Evolutionary conservation across 495 filamentous ascomycete genomes (phyloP), one percentile per base, ranked within the genome.

Genomic region (Cetradonia linearis): DNA sequence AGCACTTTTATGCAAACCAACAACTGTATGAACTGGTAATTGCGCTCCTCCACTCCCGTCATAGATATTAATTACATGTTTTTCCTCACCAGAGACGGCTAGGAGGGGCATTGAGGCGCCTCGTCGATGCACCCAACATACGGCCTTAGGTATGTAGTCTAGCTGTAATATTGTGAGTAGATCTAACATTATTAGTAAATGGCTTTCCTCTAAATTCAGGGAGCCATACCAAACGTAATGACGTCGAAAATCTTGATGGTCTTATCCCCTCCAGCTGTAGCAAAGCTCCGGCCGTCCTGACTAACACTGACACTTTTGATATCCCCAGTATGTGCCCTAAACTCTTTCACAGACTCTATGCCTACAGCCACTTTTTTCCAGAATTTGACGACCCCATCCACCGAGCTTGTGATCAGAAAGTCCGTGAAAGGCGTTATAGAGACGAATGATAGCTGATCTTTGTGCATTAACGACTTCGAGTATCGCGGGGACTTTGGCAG

Each of bases 331-430:
- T 97, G 94, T 20, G 91, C 91, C 60, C 84, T 83, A 75, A 95
- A 99, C 75, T 96, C 91, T 73, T 99, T 99, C 18, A 97, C 91
- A 66, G 97, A 97, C 72, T 99, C 93, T 36, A 96, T 87, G 0
- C 89, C 89, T 10, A 86, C 86, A 5, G 83, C 83, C 62, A 87
- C 81, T 74, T 99, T 99, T 78, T 99, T 97, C 93, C 93, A 99
- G 73, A 97, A 99, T 71, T 97, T 97, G 55, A 97, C 92, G 0
- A 90, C 85, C 3, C 94, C 94, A 70, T 99, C 92, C 20, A 88
- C 73, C 3, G 91, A 96, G 64, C 84, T 88, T 3, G 93, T 97
- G 55, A 99, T 92, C 30, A 97, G 73, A 69, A 99, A 97, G 62
- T 96, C 93, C 57, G 93, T 95, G 46, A 81, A 75, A 1, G 91